Evolutionary conservation across 1,284 basidiomycete species (phyloP), one percentile per base, ranked within the genome.

Genomic region (Lignosus rhinocerotis): DNA sequence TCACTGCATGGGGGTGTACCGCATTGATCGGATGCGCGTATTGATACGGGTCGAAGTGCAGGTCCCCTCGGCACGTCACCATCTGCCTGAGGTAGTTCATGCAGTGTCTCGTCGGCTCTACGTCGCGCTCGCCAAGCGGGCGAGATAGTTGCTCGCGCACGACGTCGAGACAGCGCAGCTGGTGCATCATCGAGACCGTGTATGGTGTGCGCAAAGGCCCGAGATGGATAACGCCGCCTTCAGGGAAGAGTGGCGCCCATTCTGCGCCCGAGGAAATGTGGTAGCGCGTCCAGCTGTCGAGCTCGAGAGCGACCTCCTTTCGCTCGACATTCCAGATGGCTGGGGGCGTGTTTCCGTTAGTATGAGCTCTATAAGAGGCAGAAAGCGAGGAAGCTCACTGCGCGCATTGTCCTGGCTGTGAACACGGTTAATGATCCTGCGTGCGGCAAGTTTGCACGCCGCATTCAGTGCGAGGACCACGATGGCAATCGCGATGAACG

Each of bases 141-240:
- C 53, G 46, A 10, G 38, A 51, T 42, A 62, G 46, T 50, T 65
- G 60, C 19, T 58, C 53, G 38, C 66, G 66, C 3, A 67, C 25
- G 54, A 60, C 47, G 59, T 66, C 58, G 48, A 67, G 58, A 55
- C 66, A 67, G 33, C 61, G 60, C 14, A 66, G 61, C 42, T 67
- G 62, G 56, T 67, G 66, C 51, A 67, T 60, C 59, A 67, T 59
- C 30, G 62, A 51, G 33, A 66, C 62, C 12, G 64, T 67, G 56
- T 64, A 63, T 6, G 60, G 59, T n/a, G 54, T 48, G 39, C 39
- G 55, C 4, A 42, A 33, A 0, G 41, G 38, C 19, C 57, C 55
- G 36, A 63, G 50, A 42, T 66, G 56, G 25, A 66, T 44, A 17
- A 64, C 17, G 41, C 65, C 63, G n/a, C 61, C 59, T 8, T 45